Evolutionary conservation across 352 stramenopile genomes (phyloP).

Genomic region (Pythium volutum): DNA sequence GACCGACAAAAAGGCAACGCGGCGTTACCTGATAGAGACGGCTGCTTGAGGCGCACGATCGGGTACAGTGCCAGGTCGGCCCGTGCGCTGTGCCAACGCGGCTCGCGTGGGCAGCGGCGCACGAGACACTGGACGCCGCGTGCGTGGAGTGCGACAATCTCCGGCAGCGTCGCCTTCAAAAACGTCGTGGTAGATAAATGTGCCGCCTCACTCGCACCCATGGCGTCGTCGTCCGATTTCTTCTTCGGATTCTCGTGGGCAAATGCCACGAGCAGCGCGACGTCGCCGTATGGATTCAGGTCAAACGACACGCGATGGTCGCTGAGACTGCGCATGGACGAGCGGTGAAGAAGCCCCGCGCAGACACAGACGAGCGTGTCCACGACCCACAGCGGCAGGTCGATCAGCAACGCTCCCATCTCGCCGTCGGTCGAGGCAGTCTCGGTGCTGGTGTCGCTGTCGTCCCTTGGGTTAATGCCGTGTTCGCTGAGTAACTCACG

Average conservation of each 20-base stretch:
- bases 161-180: constrained; percentile 50
- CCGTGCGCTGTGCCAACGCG: constrained; percentile 71
- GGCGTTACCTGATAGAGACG: constrained; percentile 48
- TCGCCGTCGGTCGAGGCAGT: background rate
- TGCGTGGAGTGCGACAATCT: constrained; percentile 58
- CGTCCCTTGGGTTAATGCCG: background rate
- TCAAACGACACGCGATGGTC: constrained; percentile 82
- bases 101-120: constrained; percentile 61
- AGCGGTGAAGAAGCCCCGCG: constrained; percentile 65
- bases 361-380: constrained; percentile 66
- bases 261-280: constrained; percentile 75
- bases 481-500: constrained; percentile 13
- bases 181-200: constrained; percentile 45
- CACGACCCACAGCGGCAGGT: constrained; percentile 63
- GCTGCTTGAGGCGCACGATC: constrained; percentile 63
- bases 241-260: constrained; percentile 41
- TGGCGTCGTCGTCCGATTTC: constrained; percentile 19
- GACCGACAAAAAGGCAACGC: background rate
- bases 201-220: constrained; percentile 20
- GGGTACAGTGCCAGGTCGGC: constrained; percentile 72
- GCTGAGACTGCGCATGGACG: constrained; percentile 69
- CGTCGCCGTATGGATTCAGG: constrained; percentile 74
- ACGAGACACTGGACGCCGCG: constrained; percentile 50
- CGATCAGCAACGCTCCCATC: constrained; percentile 37
- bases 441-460: background rate